These are phyloP conservation scores for Arthrobotrys musiformis DNA, from an alignment of 2,329 filamentous ascomycete genomes.

Conservation along the genomic window DNA sequence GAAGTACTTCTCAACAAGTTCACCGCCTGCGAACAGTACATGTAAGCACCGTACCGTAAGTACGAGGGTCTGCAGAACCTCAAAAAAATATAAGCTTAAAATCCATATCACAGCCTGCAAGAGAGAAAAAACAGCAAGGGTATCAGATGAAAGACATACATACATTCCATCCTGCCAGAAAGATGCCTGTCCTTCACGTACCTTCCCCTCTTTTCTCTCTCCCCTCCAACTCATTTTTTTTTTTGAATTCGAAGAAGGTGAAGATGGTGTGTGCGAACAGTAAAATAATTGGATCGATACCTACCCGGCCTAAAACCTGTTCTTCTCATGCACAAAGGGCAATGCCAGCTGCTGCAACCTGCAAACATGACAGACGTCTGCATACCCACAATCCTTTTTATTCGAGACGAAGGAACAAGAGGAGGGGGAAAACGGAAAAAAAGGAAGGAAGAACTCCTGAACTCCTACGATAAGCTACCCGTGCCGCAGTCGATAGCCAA, in stretches of 20 bases:
- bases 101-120: not conserved
- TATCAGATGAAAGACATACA: constrained; percentile 5
- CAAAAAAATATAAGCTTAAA: not conserved
- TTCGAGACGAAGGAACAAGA: constrained; percentile 7
- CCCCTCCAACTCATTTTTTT: not conserved
- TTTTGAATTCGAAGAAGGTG: not conserved
- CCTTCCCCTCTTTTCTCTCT: not conserved
- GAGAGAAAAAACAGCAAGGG: not conserved
- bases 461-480: constrained; percentile 15
- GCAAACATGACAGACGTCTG: constrained; percentile 25
- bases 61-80: no score
- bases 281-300: not conserved
- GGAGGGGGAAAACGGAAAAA: not conserved
- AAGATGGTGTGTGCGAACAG: no score
- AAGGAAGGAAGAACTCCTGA: constrained; percentile 16
- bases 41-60: no score
- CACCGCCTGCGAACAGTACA: no score
- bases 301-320: not conserved
- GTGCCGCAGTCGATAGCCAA: not conserved
- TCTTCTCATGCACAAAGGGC: not conserved
- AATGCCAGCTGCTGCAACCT: constrained; percentile 1
- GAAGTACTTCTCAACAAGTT: no score
- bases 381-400: not conserved
- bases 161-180: not conserved
- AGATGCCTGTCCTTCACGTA: not conserved